Percentiles rank a stretch among this genome's conserved stretches.
These are phyloP conservation scores for Trichoderma guizhouense DNA, from an alignment of 2,329 filamentous ascomycete species.

Conservation along the genomic window DNA sequence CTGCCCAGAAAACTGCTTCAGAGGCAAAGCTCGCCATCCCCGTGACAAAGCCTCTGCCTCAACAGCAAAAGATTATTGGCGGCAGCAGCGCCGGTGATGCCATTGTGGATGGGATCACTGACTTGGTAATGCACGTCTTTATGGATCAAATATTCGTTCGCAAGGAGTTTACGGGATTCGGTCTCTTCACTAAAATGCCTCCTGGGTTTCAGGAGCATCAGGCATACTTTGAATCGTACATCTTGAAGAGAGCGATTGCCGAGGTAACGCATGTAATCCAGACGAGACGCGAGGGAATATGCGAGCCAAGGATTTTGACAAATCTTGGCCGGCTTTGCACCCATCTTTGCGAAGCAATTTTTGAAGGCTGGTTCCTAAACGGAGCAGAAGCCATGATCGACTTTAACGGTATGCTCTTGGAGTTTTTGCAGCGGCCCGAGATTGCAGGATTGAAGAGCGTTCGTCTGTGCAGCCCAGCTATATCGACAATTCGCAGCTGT, in stretches of 20 bases:
- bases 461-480: constrained; percentile 82
- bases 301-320: constrained; percentile 78
- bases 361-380: constrained; percentile 94
- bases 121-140: constrained; percentile 76
- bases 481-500: constrained; percentile 69
- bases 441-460: constrained; percentile 80
- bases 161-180: constrained; percentile 88
- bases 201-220: constrained; percentile 93
- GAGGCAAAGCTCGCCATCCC: constrained; percentile 59
- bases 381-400: constrained; percentile 81
- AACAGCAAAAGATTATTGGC: constrained; percentile 44
- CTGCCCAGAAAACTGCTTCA: constrained; percentile 60
- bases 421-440: constrained; percentile 84
- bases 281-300: constrained; percentile 66
- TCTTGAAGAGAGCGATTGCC: constrained; percentile 71
- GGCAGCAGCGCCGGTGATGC: constrained; percentile 60
- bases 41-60: constrained; percentile 31
- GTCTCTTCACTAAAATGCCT: constrained; percentile 80
- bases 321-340: constrained; percentile 79
- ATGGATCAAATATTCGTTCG: constrained; percentile 79
- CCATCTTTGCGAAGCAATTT: constrained; percentile 85
- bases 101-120: constrained; percentile 71
- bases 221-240: constrained; percentile 89
- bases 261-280: constrained; percentile 69
- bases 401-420: constrained; percentile 78